These are phyloP conservation scores for Fusarium pseudoanthophilum DNA, from an alignment of 2,329 filamentous ascomycete species.

Conservation along the genomic window DNA sequence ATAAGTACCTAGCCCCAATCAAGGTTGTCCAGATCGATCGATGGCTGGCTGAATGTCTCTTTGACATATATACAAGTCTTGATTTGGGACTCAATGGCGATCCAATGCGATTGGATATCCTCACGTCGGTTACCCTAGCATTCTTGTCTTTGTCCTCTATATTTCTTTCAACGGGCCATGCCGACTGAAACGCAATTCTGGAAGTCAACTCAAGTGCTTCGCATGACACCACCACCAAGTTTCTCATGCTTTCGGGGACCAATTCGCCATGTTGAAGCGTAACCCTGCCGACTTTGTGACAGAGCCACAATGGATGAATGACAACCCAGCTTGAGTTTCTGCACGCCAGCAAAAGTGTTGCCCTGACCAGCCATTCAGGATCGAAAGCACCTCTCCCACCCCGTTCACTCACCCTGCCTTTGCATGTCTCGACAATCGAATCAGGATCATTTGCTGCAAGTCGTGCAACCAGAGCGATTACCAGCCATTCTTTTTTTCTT, in stretches of 20 bases:
- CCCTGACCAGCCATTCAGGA: constrained; percentile 38
- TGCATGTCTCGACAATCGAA: constrained; percentile 37
- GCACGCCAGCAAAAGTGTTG: constrained; percentile 31
- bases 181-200: constrained; percentile 5
- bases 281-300: constrained; percentile 25
- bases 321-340: constrained; percentile 32
- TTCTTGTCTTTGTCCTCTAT: background rate
- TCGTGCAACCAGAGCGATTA: constrained; percentile 33
- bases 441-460: constrained; percentile 37
- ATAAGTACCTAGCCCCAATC: constrained; percentile 12
- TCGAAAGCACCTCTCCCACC: constrained; percentile 32
- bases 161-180: background rate
- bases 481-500: background rate
- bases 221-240: constrained; percentile 23
- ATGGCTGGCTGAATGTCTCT: constrained; percentile 26
- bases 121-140: background rate
- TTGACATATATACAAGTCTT: background rate
- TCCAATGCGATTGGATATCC: background rate
- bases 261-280: constrained; percentile 30
- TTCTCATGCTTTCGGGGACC: constrained; percentile 18
- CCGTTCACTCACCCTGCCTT: constrained; percentile 29
- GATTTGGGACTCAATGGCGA: background rate
- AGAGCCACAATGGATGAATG: constrained; percentile 32
- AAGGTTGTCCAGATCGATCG: background rate
- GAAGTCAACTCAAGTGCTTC: constrained; percentile 16